Conservation (phyloP, 2,329 filamentous ascomycete species). For the Diplocarpon rosae region DNA sequence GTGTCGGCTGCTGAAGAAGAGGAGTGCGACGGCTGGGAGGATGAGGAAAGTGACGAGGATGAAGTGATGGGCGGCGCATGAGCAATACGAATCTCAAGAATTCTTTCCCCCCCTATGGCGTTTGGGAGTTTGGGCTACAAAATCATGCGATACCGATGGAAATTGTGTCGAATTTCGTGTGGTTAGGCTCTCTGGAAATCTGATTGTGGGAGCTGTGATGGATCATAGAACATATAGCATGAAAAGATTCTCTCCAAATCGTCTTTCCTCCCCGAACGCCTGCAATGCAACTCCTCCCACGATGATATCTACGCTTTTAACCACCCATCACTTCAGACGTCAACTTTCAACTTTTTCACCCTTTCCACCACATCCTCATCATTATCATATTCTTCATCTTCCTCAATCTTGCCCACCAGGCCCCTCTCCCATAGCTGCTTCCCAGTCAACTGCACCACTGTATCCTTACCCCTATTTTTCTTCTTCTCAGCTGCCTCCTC, state of each 20-base stretch:
- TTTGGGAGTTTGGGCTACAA: slow-evolving; percentile 1
- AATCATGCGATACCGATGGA: not conserved
- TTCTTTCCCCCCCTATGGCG: not conserved
- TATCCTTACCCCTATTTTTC: slow-evolving; percentile 65
- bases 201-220: not conserved
- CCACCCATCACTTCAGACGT: slow-evolving; percentile 28
- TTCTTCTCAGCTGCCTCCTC: slow-evolving; percentile 75
- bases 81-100: slow-evolving; percentile 5
- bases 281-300: slow-evolving; percentile 23
- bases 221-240: not conserved
- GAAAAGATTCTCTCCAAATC: not conserved
- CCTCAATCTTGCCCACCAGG: slow-evolving; percentile 54
- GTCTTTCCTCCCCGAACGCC: slow-evolving; percentile 12
- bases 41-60: slow-evolving; percentile 39
- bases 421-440: slow-evolving; percentile 71
- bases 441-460: slow-evolving; percentile 58
- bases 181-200: not conserved
- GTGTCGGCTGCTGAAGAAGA: slow-evolving; percentile 45
- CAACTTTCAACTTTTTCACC: slow-evolving; percentile 63
- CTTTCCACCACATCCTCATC: slow-evolving; percentile 41
- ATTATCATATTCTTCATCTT: slow-evolving; percentile 52
- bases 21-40: slow-evolving; percentile 39
- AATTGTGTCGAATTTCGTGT: not conserved
- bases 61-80: slow-evolving; percentile 43
- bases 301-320: slow-evolving; percentile 10